phyloP scores from a whole-genome alignment of 176 grass and related monocot genomes.

The Tillandsia fasciculata region DNA sequence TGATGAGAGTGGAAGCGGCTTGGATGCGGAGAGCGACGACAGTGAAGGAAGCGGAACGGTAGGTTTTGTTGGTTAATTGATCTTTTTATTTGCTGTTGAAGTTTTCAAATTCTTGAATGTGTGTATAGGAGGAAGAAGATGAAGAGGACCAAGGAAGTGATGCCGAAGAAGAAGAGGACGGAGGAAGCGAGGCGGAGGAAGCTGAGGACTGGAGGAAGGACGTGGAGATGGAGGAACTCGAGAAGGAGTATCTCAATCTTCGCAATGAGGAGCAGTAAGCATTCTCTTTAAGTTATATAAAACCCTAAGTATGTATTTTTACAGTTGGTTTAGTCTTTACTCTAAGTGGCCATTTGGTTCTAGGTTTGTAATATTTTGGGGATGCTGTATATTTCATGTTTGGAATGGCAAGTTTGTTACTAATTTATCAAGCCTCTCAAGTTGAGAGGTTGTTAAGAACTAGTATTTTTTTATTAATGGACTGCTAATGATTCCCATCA shows the following conservation, averaged over 20 bases:
- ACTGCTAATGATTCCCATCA: too few relatives aligned
- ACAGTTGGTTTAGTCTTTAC: not conserved
- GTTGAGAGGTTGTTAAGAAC: too few relatives aligned
- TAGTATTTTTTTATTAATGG: too few relatives aligned
- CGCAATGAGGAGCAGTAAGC: slow-evolving; percentile 37
- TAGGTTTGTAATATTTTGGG: too few relatives aligned
- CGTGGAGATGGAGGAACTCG: slow-evolving; percentile 46
- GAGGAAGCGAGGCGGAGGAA: slow-evolving; percentile 2
- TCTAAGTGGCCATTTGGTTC: too few relatives aligned
- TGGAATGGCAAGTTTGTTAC: too few relatives aligned
- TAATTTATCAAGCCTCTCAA: too few relatives aligned
- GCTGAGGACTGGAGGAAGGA: slow-evolving; percentile 14
- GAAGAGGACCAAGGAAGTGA: not conserved
- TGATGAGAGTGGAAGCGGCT: not conserved
- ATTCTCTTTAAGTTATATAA: not conserved
- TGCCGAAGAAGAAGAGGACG: slow-evolving; percentile 13
- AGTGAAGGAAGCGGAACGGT: not conserved
- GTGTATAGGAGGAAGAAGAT: slow-evolving; percentile 1
- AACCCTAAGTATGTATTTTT: too few relatives aligned
- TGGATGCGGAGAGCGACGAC: not conserved
- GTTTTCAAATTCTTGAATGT: slow-evolving; percentile 6
- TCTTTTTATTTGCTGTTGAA: not conserved
- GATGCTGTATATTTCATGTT: too few relatives aligned
- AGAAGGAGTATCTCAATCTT: slow-evolving; percentile 34
- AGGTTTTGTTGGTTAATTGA: not conserved